These are phyloP conservation scores for Agarophyton chilense DNA, from an alignment of 23 red algal genomes.

Conservation along the genomic window DNA sequence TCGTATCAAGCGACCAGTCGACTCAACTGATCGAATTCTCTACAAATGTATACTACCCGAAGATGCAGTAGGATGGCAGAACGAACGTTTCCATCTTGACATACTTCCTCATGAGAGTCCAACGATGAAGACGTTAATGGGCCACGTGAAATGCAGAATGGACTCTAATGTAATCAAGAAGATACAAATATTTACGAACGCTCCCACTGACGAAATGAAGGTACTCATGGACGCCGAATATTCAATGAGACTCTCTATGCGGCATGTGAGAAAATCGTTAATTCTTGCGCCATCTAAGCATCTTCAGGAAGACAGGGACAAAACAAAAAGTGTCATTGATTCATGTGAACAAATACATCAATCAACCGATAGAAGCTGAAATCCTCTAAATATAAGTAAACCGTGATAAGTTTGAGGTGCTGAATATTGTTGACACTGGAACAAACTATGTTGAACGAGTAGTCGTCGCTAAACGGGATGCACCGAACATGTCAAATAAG, in stretches of 20 bases:
- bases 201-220: slow-evolving; percentile 10
- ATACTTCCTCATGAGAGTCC: slow-evolving; percentile 2
- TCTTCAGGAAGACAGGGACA: not conserved
- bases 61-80: not conserved
- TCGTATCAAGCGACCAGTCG: slow-evolving; percentile 1
- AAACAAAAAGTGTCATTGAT: slow-evolving; percentile 15
- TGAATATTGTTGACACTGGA: slow-evolving; percentile 8
- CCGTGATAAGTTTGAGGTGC: not conserved
- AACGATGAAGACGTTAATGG: not conserved
- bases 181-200: slow-evolving; percentile 12
- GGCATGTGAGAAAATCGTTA: not conserved
- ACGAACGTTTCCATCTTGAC: not conserved
- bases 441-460: slow-evolving; percentile 13
- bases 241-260: not conserved
- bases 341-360: slow-evolving; percentile 38
- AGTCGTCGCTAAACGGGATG: not conserved
- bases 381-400: not conserved
- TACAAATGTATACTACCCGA: slow-evolving; percentile 5
- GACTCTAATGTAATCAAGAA: slow-evolving; percentile 9
- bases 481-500: not conserved
- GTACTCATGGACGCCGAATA: not conserved
- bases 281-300: not conserved
- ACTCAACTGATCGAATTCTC: not conserved
- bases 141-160: not conserved
- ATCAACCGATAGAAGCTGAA: slow-evolving; percentile 9